Evolutionary conservation across 768 basidiomycete genomes (phyloP).

Genomic region (Calocybe indica): DNA sequence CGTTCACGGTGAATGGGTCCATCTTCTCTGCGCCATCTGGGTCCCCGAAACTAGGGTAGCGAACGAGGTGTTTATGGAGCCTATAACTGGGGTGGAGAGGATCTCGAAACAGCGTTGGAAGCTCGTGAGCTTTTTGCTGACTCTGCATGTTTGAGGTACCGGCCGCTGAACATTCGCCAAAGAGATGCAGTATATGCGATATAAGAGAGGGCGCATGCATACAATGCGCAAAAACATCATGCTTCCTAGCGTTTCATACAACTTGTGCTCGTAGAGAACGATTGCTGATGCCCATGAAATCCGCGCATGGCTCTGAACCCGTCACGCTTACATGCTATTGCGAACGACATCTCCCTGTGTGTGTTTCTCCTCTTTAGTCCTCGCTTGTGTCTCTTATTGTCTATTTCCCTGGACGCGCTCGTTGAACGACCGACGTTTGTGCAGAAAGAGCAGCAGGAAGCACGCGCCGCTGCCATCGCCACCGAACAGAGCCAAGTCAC

Average conservation of each 20-base stretch:
- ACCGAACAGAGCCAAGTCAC: conserved; percentile 41
- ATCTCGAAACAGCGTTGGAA: conserved; percentile 93
- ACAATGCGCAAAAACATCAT: conserved; percentile 86
- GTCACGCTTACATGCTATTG: conserved; percentile 77
- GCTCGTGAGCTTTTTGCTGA: conserved; percentile 50
- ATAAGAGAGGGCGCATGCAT: conserved; percentile 78
- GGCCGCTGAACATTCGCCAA: neutral
- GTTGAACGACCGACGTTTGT: neutral
- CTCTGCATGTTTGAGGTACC: neutral
- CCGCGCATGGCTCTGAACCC: conserved; percentile 67
- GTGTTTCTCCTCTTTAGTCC: conserved; percentile 15
- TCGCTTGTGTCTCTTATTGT: neutral
- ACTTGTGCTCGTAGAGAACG: conserved; percentile 91
- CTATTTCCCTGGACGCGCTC: neutral
- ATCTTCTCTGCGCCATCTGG: conserved; percentile 96
- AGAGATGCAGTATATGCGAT: conserved; percentile 47
- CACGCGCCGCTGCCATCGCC: conserved; percentile 48
- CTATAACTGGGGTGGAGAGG: conserved; percentile 82
- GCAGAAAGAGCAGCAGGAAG: conserved; percentile 67
- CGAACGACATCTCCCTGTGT: conserved; percentile 85
- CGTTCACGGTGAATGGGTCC: conserved; percentile 87
- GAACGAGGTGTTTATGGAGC: conserved; percentile 98
- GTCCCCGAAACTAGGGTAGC: conserved; percentile 90
- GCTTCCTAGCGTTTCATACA: conserved; percentile 90
- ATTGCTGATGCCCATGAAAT: conserved; percentile 83